phyloP scores from a whole-genome alignment of 805 yeast genomes.

The Groenewaldozyma tartarivorans region DNA sequence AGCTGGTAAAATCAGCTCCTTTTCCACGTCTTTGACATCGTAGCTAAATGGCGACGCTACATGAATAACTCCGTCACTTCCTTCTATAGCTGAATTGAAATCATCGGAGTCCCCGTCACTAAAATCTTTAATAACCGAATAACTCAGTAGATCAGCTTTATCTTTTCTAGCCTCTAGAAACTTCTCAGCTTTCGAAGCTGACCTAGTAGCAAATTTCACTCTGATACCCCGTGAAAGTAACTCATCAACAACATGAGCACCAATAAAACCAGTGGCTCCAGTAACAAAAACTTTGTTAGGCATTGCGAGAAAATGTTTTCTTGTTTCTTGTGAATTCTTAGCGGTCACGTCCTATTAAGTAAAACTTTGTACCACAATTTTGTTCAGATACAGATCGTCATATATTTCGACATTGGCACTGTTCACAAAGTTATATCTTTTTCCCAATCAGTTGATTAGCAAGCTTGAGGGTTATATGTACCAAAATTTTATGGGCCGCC shows the following conservation, averaged over 20 bases:
- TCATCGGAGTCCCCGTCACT: neutral
- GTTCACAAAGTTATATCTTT: no score
- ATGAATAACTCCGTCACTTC: constrained; percentile 26
- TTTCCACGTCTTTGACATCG: constrained; percentile 26
- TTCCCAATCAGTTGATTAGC: no score
- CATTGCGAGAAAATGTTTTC: no score
- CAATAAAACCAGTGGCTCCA: constrained; percentile 46
- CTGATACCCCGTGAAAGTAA: constrained; percentile 31
- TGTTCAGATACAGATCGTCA: no score
- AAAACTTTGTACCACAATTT: no score
- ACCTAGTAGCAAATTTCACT: constrained; percentile 20
- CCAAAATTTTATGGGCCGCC: no score
- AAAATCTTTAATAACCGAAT: neutral
- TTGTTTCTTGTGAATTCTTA: no score
- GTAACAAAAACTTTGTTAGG: constrained; percentile 30
- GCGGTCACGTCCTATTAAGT: no score
- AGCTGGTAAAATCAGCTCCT: constrained; percentile 36
- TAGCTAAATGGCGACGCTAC: constrained; percentile 33
- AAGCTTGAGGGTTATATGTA: no score
- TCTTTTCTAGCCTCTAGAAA: neutral
- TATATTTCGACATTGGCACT: no score
- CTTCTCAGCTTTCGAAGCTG: neutral
- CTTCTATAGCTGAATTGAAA: neutral
- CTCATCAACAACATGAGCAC: constrained; percentile 35
- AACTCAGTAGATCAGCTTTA: neutral